A percentile compares a stretch with the other conserved stretches of the same genome.
These are phyloP conservation scores for Suillus lakei DNA, from an alignment of 768 basidiomycete species.

Conservation along the genomic window DNA sequence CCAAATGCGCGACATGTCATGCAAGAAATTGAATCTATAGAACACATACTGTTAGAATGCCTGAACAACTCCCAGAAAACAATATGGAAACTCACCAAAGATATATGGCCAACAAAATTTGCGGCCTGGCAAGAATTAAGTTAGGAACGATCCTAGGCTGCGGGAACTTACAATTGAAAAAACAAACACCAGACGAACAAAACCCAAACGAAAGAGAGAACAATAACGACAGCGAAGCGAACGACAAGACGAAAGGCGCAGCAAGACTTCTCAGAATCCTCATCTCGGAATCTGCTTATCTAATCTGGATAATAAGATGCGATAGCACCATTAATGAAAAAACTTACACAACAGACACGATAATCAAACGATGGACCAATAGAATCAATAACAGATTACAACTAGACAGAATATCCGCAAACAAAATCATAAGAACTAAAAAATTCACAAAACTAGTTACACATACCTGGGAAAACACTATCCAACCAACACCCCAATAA, in stretches of 20 bases:
- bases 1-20: not conserved
- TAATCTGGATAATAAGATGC: not conserved
- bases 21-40: not conserved
- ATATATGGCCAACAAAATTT: not conserved
- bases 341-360: not conserved
- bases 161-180: not conserved
- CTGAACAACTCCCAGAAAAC: not conserved
- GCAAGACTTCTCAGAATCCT: not conserved
- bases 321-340: not conserved
- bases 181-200: not conserved
- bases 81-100: not conserved
- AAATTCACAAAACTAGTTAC: not conserved
- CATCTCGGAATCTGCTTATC: not conserved
- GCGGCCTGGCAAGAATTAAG: not conserved
- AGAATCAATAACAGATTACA: not conserved
- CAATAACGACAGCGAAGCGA: not conserved
- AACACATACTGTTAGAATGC: not conserved
- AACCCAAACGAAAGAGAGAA: not conserved
- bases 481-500: not conserved
- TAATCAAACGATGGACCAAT: not conserved
- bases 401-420: not conserved
- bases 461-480: not conserved
- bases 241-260: not conserved
- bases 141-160: not conserved
- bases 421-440: not conserved